Evolutionary conservation across 345 rosid genomes (phyloP).

Genomic region (Gossypium ekmanianum): DNA sequence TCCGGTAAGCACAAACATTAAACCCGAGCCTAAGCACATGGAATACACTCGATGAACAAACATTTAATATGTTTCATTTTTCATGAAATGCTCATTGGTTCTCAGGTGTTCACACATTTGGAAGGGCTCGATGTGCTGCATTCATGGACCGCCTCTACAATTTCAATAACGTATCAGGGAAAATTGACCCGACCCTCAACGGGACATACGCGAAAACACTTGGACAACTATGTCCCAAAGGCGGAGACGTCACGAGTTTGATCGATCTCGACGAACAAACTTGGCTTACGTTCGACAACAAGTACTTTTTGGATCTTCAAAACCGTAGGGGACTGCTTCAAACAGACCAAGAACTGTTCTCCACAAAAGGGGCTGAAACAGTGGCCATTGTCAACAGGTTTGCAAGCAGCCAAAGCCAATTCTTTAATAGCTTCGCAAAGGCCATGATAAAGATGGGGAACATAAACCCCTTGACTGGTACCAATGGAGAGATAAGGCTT

Average conservation of each 20-base stretch:
- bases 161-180: constrained; percentile 2
- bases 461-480: constrained; percentile 33
- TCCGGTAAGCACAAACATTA: constrained; percentile 23
- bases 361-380: constrained; percentile 21
- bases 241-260: background rate
- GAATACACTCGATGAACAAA: no score
- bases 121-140: constrained; percentile 13
- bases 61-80: background rate
- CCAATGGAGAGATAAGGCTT: constrained; percentile 34
- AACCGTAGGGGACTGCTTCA: constrained; percentile 31
- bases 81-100: background rate
- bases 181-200: constrained; percentile 1
- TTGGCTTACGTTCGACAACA: constrained; percentile 24
- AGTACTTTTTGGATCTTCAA: constrained; percentile 31
- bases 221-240: constrained; percentile 14
- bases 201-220: constrained; percentile 11
- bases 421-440: constrained; percentile 31
- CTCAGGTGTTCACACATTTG: constrained; percentile 18
- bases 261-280: constrained; percentile 15
- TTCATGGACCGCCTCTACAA: constrained; percentile 5
- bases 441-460: constrained; percentile 50
- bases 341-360: constrained; percentile 39
- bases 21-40: no score
- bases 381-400: constrained; percentile 33
- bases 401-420: constrained; percentile 29